phyloP scores from a whole-genome alignment of 2,329 filamentous ascomycete species.

The Phyllosticta ampelicida region DNA sequence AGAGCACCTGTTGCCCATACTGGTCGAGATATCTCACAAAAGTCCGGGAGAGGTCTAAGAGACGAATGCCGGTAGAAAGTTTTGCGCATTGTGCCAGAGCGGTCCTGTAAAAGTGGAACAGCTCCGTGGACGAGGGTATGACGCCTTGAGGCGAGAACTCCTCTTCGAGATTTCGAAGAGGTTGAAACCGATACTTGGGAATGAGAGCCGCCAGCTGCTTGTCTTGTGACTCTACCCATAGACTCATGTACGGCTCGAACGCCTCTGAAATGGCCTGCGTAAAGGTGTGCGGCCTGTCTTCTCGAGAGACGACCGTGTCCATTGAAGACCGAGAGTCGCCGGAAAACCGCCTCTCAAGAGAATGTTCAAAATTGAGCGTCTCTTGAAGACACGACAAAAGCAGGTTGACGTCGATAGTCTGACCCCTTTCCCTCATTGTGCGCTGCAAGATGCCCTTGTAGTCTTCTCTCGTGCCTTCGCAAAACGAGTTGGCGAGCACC shows the following conservation, averaged over 20 bases:
- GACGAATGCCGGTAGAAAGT: conserved; percentile 76
- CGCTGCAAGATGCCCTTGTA: conserved; percentile 87
- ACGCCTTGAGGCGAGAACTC: conserved; percentile 87
- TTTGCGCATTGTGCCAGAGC: conserved; percentile 92
- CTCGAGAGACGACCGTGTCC: conserved; percentile 73
- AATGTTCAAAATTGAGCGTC: conserved; percentile 93
- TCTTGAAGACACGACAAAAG: conserved; percentile 84
- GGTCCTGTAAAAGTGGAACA: conserved; percentile 94
- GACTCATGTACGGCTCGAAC: conserved; percentile 90
- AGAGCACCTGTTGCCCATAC: conserved; percentile 85
- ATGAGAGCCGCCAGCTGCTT: conserved; percentile 75
- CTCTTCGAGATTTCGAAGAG: conserved; percentile 70
- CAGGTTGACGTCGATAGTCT: conserved; percentile 79
- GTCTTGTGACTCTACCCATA: conserved; percentile 97
- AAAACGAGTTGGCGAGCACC: conserved; percentile 80
- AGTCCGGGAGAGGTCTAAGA: conserved; percentile 74
- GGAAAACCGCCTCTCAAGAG: conserved; percentile 72
- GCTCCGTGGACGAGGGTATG: conserved; percentile 84
- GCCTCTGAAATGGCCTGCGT: conserved; percentile 89
- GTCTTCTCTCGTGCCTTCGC: conserved; percentile 89
- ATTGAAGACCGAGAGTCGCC: conserved; percentile 66
- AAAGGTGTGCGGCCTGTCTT: conserved; percentile 67
- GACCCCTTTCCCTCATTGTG: conserved; percentile 60
- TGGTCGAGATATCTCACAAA: conserved; percentile 91
- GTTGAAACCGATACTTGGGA: conserved; percentile 75